A percentile compares a stretch with the other conserved stretches of the same genome.
Evolutionary conservation across 495 filamentous ascomycete species (phyloP).

Genomic region (Chaetomium tenue): DNA sequence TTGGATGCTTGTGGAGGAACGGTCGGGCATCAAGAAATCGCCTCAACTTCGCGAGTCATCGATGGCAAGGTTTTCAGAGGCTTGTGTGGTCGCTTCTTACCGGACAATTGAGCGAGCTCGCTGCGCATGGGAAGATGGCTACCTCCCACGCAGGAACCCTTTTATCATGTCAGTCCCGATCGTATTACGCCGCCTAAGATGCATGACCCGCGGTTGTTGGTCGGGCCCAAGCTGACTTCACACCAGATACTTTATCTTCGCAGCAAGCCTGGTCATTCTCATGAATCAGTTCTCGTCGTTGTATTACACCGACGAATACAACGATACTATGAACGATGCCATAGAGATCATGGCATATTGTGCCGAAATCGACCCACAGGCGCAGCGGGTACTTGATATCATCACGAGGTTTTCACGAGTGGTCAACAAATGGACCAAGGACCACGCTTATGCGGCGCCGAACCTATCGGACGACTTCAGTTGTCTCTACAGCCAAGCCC

Average conservation of each 20-base stretch:
- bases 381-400: slow-evolving; percentile 62
- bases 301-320: slow-evolving; percentile 56
- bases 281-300: slow-evolving; percentile 68
- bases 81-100: slow-evolving; percentile 68
- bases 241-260: slow-evolving; percentile 65
- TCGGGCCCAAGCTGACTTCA: neutral
- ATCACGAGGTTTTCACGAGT: slow-evolving; percentile 60
- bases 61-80: slow-evolving; percentile 65
- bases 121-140: slow-evolving; percentile 54
- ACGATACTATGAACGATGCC: slow-evolving; percentile 56
- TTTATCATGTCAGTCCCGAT: slow-evolving; percentile 57
- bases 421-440: slow-evolving; percentile 46
- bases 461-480: slow-evolving; percentile 43
- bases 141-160: slow-evolving; percentile 65
- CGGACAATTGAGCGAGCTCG: slow-evolving; percentile 63
- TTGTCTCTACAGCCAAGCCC: slow-evolving; percentile 30
- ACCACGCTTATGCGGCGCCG: slow-evolving; percentile 39
- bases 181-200: neutral
- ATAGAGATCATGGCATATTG: slow-evolving; percentile 62
- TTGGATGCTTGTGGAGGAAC: slow-evolving; percentile 38
- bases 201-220: neutral
- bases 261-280: slow-evolving; percentile 65
- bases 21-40: slow-evolving; percentile 34
- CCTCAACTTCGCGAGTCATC: slow-evolving; percentile 36
- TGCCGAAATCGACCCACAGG: slow-evolving; percentile 62